Evolutionary conservation across 2,329 filamentous ascomycete species (phyloP).

Genomic region (Neofusicoccum cordaticola): DNA sequence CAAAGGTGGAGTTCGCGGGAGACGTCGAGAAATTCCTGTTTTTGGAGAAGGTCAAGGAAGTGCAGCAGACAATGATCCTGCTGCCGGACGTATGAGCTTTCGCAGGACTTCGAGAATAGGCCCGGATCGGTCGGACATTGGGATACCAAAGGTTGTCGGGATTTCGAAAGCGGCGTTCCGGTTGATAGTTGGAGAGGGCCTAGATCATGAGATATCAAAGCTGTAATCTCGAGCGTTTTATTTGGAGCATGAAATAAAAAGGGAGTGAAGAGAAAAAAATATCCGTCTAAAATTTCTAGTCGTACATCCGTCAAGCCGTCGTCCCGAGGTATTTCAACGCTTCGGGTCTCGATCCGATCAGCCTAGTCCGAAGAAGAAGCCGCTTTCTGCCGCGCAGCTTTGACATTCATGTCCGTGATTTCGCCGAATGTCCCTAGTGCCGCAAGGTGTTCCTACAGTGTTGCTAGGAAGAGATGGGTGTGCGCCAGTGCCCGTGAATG

Average conservation of each 20-base stretch:
- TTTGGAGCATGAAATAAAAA: not conserved
- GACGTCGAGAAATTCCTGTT: slow-evolving; percentile 43
- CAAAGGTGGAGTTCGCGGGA: slow-evolving; percentile 44
- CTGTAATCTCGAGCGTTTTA: not conserved
- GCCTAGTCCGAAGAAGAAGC: not conserved
- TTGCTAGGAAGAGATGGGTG: not conserved
- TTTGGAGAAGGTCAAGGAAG: slow-evolving; percentile 35
- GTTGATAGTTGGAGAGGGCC: not conserved
- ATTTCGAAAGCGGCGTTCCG: not conserved
- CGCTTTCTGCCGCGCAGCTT: not conserved
- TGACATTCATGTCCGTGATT: not conserved
- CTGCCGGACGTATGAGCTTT: slow-evolving; percentile 35
- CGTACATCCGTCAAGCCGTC: not conserved
- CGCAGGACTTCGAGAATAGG: slow-evolving; percentile 22
- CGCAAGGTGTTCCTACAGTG: slow-evolving; percentile 4
- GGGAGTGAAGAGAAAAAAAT: not conserved
- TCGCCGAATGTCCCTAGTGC: not conserved
- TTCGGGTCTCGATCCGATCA: not conserved
- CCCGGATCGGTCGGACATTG: not conserved
- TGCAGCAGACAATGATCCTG: slow-evolving; percentile 37
- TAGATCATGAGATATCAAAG: not conserved
- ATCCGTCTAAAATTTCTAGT: slow-evolving; percentile 12
- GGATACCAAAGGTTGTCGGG: not conserved
- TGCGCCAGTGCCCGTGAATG: not conserved
- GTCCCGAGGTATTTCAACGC: slow-evolving; percentile 7